Percentiles rank a stretch among this genome's conserved stretches.
Conservation (phyloP, 257 asterid species). For the Solanum pennellii region DNA sequence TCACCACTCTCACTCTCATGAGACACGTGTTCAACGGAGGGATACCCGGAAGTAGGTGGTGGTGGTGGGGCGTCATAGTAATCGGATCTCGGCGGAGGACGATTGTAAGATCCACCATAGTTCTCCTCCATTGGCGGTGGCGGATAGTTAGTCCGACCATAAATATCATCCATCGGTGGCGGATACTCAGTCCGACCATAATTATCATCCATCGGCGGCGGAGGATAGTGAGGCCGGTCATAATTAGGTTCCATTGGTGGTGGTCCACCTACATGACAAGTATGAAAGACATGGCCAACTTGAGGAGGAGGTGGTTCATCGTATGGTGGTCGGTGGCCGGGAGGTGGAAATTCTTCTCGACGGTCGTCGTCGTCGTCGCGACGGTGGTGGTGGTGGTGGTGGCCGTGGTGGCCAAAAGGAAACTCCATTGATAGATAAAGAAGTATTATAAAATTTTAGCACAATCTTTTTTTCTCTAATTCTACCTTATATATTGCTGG, state of each 20-base stretch:
- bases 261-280: slow-evolving; percentile 17
- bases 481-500: not conserved
- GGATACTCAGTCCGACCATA: not conserved
- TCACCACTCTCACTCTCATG: slow-evolving; percentile 5
- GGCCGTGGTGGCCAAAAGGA: slow-evolving; percentile 15
- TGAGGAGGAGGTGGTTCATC: slow-evolving; percentile 17
- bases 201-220: not conserved
- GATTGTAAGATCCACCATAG: not conserved
- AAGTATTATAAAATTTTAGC: not conserved
- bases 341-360: slow-evolving; percentile 17
- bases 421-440: not conserved
- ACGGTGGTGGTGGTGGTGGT: slow-evolving; percentile 11
- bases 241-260: slow-evolving; percentile 2
- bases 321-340: not conserved
- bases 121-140: not conserved
- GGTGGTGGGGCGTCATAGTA: slow-evolving; percentile 8
- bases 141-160: not conserved
- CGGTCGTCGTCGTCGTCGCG: not conserved
- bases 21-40: slow-evolving; percentile 12
- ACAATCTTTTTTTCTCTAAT: not conserved
- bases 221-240: not conserved
- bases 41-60: not conserved
- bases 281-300: slow-evolving; percentile 19
- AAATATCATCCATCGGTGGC: not conserved
- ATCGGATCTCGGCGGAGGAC: not conserved